phyloP scores from a whole-genome alignment of 495 filamentous ascomycete species.

The Oleoguttula mirabilis region DNA sequence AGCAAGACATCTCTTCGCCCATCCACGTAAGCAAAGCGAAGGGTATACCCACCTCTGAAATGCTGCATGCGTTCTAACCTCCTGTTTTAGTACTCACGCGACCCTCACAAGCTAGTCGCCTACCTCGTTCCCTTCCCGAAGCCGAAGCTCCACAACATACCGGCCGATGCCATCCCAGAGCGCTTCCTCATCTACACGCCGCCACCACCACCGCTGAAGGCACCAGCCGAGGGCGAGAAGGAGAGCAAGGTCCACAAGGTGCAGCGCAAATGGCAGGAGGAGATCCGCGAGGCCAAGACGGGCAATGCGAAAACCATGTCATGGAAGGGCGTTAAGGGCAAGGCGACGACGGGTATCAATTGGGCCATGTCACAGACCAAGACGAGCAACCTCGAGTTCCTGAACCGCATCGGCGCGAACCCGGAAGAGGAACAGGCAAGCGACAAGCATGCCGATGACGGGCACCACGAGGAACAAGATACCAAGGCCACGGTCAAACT shows the following conservation, averaged over 20 bases:
- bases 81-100: conserved; percentile 28
- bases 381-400: conserved; percentile 30
- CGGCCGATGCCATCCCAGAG: conserved; percentile 20
- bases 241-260: conserved; percentile 31
- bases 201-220: conserved; percentile 25
- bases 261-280: conserved; percentile 33
- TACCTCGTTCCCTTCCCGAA: conserved; percentile 35
- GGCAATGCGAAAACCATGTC: conserved; percentile 26
- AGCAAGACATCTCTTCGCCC: neutral
- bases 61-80: too few species aligned
- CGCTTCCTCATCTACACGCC: conserved; percentile 35
- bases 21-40: too few species aligned
- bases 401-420: conserved; percentile 27
- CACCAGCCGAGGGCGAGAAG: conserved; percentile 30
- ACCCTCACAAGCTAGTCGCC: conserved; percentile 29
- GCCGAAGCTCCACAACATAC: conserved; percentile 22
- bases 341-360: conserved; percentile 28
- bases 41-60: too few species aligned
- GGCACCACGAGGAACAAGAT: neutral
- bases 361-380: conserved; percentile 28
- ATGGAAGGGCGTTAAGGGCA: conserved; percentile 33
- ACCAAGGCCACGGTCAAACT: conserved; percentile 24
- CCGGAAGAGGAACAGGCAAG: conserved; percentile 1
- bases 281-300: conserved; percentile 31
- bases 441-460: neutral